Evolutionary conservation across 129 eudicot species (phyloP), one percentile per base, ranked within the genome.

Genomic region (Silybum marianum): DNA sequence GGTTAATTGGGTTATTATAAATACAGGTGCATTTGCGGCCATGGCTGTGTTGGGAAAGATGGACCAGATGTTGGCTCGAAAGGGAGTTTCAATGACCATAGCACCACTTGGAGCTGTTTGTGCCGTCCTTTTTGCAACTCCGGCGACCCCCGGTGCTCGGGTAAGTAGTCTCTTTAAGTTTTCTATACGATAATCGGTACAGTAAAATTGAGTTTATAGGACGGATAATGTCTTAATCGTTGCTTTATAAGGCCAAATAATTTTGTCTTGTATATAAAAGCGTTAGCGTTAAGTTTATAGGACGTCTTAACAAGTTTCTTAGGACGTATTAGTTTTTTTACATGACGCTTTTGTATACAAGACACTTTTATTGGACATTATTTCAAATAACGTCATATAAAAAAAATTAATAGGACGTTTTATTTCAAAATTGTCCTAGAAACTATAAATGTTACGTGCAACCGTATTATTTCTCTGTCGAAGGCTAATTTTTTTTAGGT

Each of bases 81-180:
- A 88, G 75, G 99, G 99, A 19, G 36, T 95, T 72, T 86, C 93
- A 0, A 91, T 96, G 89, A 93, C 99, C 19, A 88, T 94, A 28
- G 97, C 98, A 11, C 97, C 98, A 9, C 82, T 92, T 23, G 98
- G 98, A 67, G 98, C 98, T 30, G 98, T 94, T 81, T 92, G 93
- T 80, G 97, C 97, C 48, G 94, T 94, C 69, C 95, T 94, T 75
- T 94, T 90, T 62, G 88, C 93, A 70, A 86, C 97, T 18, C 98
- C 98, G 42, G 76, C 92, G 0, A 81, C 97, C 44, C 97, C 97
- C 23, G 98, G 92, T 62, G 98, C 99, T 22, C 87, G 93, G 95
- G 93, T 89, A 85, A 9, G 72, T 62, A 73, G 1, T 36, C 28
- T 39, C 22, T 82, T 75, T 74, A 5, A 69, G 3, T 71, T 5